Evolutionary conservation across 129 eudicot genomes (phyloP), one percentile per base, ranked within the genome.

Genomic region (Artemisia annua): DNA sequence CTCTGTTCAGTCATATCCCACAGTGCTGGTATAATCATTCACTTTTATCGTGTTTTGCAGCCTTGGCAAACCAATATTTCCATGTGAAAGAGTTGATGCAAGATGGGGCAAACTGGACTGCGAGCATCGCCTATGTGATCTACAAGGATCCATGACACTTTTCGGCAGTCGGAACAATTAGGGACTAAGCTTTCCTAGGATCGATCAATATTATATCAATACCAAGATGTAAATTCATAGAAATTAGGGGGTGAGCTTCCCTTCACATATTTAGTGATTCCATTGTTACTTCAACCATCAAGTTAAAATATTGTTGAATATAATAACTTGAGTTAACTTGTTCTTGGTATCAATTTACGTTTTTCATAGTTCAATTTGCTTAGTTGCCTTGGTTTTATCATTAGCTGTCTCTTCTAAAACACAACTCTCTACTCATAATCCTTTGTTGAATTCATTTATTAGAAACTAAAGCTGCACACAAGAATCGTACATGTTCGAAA

Each of bases 71-170:
- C 76, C 80, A 69, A 66, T 66, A 17, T 93, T 93, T 82, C 96
- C 97, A 14, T 93, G 98, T 77, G 97, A 93, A 62, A 85, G 98
- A 75, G 96, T 94, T 51, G 96, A 94, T 85, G 97, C 96, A 10
- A 81, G 98, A 67, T 94, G 98, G 97, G 98, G 98, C 22, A 90
- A 94, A 82, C 80, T 94, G 56, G 97, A 94, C 63, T 94, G 98
- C 18, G 98, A 94, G 91, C 84, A 87, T 67, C 97, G 93, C 0
- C 74, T 85, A 32, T 94, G 98, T 75, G 97, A 94, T 88, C 74
- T 94, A 62, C 97, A 80, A 71, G 98, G 98, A 78, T 76, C 77
- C 66, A 70, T 66, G 35, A 53, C 80, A 50, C 53, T 67, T 78
- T 79, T 90, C 67, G 85, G 81, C 66, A 64, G 64, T 48, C 80